phyloP scores from a whole-genome alignment of 148 eudicot genomes.

The Rhododendron molle region DNA sequence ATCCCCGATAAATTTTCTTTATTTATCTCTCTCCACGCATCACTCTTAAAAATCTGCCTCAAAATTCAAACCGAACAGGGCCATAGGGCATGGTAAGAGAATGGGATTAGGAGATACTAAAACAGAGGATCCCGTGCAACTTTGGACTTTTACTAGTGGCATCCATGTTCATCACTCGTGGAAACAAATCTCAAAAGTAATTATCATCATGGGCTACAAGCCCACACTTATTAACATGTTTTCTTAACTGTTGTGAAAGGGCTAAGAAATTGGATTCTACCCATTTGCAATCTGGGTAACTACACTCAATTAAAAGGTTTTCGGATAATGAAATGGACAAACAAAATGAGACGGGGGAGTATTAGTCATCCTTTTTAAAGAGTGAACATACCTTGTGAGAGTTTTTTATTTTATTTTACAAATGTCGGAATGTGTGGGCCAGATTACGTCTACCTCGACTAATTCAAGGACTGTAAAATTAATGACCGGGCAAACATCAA shows the following conservation, averaged over 20 bases:
- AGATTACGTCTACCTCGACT: neutral
- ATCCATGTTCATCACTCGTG: constrained; percentile 11
- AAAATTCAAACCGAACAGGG: no score
- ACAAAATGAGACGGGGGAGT: no score
- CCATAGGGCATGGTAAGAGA: no score
- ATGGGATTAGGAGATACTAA: neutral
- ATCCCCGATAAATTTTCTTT: no score
- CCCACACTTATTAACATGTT: neutral
- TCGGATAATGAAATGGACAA: no score
- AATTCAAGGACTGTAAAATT: neutral
- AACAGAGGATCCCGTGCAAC: neutral
- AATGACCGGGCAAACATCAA: no score
- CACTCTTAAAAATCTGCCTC: no score
- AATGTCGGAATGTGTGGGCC: no score
- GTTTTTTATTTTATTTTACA: no score
- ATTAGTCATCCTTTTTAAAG: neutral
- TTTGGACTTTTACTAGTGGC: constrained; percentile 11
- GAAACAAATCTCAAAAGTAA: constrained; percentile 13
- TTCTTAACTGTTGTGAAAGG: neutral
- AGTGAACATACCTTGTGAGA: neutral
- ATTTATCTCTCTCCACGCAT: no score
- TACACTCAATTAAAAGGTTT: neutral
- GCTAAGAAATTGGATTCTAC: neutral
- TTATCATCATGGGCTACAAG: constrained; percentile 5
- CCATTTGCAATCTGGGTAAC: neutral